Percentiles rank a stretch among this genome's conserved stretches.
These are phyloP conservation scores for Aspergillus costaricaensis DNA, from an alignment of 2,329 filamentous ascomycete genomes.

Conservation along the genomic window DNA sequence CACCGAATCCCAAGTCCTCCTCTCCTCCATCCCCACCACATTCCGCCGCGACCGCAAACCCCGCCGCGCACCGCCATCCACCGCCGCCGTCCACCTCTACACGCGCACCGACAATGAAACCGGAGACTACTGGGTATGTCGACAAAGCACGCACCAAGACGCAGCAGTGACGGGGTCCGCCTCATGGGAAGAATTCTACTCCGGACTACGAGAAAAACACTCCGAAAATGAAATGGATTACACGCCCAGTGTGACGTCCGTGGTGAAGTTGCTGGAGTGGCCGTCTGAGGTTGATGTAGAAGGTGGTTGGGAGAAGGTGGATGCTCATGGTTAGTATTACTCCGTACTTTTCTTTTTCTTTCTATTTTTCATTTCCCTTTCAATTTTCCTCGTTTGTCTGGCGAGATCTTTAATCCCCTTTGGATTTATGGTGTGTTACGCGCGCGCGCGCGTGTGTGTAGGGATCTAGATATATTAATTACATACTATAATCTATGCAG, in stretches of 20 bases:
- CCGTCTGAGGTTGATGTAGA: conserved; percentile 16
- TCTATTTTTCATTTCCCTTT: neutral
- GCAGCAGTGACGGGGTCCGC: conserved; percentile 34
- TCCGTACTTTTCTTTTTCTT: neutral
- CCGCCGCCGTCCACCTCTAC: conserved; percentile 33
- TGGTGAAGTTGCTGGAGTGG: conserved; percentile 36
- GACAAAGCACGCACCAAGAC: conserved; percentile 41
- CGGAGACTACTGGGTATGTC: conserved; percentile 44
- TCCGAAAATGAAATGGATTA: conserved; percentile 45
- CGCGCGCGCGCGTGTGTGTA: neutral
- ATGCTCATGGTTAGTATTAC: conserved; percentile 29
- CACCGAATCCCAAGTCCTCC: conserved; percentile 31
- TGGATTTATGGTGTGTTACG: neutral
- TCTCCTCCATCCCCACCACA: conserved; percentile 29
- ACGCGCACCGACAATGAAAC: neutral
- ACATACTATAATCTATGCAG: conserved; percentile 17
- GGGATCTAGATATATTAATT: neutral
- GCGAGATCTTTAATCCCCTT: too few relatives aligned
- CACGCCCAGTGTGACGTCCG: conserved; percentile 38
- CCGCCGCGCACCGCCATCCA: conserved; percentile 31
- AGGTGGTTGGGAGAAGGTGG: conserved; percentile 27
- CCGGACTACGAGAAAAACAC: conserved; percentile 40
- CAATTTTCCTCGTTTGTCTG: neutral
- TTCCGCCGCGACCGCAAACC: conserved; percentile 31
- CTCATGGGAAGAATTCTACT: conserved; percentile 41